Conservation (phyloP, 1,284 basidiomycete species). For the Grifola frondosa region DNA sequence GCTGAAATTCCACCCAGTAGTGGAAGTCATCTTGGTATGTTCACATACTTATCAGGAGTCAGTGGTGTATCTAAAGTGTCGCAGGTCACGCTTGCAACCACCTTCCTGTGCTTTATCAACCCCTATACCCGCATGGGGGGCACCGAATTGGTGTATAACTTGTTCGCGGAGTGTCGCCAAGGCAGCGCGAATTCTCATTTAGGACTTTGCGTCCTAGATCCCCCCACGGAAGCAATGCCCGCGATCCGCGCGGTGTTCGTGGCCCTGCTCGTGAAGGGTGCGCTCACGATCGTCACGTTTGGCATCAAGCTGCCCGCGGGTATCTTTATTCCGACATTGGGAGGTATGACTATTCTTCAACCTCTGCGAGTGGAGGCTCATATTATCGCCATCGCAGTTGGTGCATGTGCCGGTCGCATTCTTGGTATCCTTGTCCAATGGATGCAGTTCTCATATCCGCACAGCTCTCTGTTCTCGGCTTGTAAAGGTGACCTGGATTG, state of each 20-base stretch:
- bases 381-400: constrained; percentile 51
- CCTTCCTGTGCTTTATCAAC: constrained; percentile 82
- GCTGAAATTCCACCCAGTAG: constrained; percentile 76
- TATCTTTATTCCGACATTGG: constrained; percentile 96
- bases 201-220: constrained; percentile 72
- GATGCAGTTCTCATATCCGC: constrained; percentile 67
- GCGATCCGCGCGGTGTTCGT: constrained; percentile 68
- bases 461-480: constrained; percentile 59
- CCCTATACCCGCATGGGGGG: constrained; percentile 93
- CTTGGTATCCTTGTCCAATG: constrained; percentile 85
- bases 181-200: constrained; percentile 56
- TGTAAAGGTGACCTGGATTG: constrained; percentile 70
- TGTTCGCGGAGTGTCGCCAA: constrained; percentile 83
- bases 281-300: constrained; percentile 88
- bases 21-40: constrained; percentile 83
- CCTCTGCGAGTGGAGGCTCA: background rate
- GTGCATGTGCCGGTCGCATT: constrained; percentile 91
- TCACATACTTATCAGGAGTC: background rate
- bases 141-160: constrained; percentile 89
- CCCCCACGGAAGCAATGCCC: constrained; percentile 64
- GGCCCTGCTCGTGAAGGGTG: constrained; percentile 82
- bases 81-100: constrained; percentile 78
- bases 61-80: too few species aligned
- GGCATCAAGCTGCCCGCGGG: constrained; percentile 94
- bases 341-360: constrained; percentile 31